Evolutionary conservation across 352 stramenopile species (phyloP), one percentile per base, ranked within the genome.

Genomic region (Globisporangium paroecandrum): DNA sequence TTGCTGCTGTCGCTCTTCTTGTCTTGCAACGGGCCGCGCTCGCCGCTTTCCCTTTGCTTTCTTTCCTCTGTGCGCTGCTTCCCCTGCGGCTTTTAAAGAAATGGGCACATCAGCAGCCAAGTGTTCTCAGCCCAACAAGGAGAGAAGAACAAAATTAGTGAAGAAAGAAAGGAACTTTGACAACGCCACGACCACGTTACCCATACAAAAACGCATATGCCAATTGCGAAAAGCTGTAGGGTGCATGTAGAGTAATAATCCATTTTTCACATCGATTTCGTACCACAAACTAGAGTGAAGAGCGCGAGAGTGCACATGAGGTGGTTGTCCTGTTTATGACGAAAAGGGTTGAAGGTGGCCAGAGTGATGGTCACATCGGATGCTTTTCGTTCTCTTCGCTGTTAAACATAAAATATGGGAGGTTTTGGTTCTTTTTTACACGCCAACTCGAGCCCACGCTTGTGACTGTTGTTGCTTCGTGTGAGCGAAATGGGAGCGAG

Each of bases 311-410:
- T 13, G 12, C 15, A 49, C 41, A 20, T n/a, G 25, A 58, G 53
- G 22, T 58, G 53, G 53, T n/a, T 36, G 22, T 36, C 47, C n/a
- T 57, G 46, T 66, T 57, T 65, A 56, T 64, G 58, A 61, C 43
- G 62, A 54, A 62, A 62, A 54, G 53, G 63, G 63, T 68, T 68
- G 63, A 69, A 69, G 63, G 22, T 46, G 38, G n/a, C 9, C 10
- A 62, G 63, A 69, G 63, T 69, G 63, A 69, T 49, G 53, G 63
- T 68, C 4, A 7, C 29, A n/a, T 55, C 32, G 29, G 22, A 56
- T 25, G 41, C 54, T 58, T 36, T 24, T 25, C 15, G 34, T 64
- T 49, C n/a, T 63, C 36, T 41, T 43, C 27, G 25, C 46, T 66
- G 62, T 56, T 62, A 62, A 55, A 62, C 20, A 62, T 62, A 25